Evolutionary conservation across 2,329 filamentous ascomycete species (phyloP).

Genomic region (Alternaria longipes): DNA sequence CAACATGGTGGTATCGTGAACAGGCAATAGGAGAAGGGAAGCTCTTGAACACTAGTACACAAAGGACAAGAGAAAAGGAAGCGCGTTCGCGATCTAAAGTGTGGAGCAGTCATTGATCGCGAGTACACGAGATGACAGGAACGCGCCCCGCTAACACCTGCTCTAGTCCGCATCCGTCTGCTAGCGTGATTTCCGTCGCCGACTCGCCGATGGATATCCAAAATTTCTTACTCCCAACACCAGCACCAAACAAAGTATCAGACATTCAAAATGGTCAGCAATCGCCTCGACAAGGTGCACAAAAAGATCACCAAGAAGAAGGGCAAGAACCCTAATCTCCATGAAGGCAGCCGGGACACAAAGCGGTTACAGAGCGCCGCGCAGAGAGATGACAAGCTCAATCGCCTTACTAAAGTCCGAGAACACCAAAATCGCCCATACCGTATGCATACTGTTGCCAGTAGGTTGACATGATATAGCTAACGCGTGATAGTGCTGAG

Average conservation of each 20-base stretch:
- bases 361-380: slow-evolving; percentile 80
- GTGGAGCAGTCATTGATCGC: slow-evolving; percentile 30
- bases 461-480: neutral
- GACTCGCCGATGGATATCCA: slow-evolving; percentile 29
- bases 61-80: slow-evolving; percentile 9
- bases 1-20: slow-evolving; percentile 25
- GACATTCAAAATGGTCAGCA: slow-evolving; percentile 51
- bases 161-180: slow-evolving; percentile 6
- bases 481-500: slow-evolving; percentile 65
- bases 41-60: slow-evolving; percentile 6
- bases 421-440: slow-evolving; percentile 78
- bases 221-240: slow-evolving; percentile 33
- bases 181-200: slow-evolving; percentile 27
- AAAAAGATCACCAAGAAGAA: slow-evolving; percentile 93
- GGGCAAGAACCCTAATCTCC: slow-evolving; percentile 75
- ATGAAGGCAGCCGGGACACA: slow-evolving; percentile 89
- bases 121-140: slow-evolving; percentile 24
- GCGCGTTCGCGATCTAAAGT: slow-evolving; percentile 21
- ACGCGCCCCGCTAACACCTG: slow-evolving; percentile 33
- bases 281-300: slow-evolving; percentile 79
- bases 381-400: slow-evolving; percentile 82
- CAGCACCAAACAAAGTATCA: slow-evolving; percentile 17
- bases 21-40: slow-evolving; percentile 3
- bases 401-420: slow-evolving; percentile 73
- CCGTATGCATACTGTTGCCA: slow-evolving; percentile 60